Conservation (phyloP, 495 filamentous ascomycete species). For the Penicillium bovifimosum region DNA sequence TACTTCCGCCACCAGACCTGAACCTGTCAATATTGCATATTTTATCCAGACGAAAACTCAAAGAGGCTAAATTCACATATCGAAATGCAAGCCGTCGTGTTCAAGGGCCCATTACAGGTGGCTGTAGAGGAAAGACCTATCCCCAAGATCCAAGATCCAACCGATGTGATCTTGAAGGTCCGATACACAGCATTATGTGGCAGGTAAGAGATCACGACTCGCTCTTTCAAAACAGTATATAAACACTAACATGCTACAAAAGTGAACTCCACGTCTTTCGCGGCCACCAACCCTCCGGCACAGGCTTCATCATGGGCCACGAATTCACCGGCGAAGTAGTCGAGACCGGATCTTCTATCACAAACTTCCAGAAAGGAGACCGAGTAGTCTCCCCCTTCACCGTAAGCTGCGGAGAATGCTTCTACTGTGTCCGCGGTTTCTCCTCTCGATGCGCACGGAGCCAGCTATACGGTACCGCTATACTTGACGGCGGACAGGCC, state of each 20-base stretch:
- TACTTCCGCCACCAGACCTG: too few relatives aligned
- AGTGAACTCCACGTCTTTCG: constrained; percentile 29
- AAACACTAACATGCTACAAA: not conserved
- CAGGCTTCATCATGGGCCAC: constrained; percentile 62
- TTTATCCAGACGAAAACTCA: too few relatives aligned
- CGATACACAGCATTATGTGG: constrained; percentile 81
- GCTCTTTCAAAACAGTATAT: not conserved
- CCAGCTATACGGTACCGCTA: constrained; percentile 62
- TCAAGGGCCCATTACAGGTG: constrained; percentile 32
- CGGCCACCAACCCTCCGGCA: constrained; percentile 34
- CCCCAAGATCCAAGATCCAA: constrained; percentile 55
- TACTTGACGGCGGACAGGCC: constrained; percentile 78
- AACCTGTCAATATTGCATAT: too few relatives aligned
- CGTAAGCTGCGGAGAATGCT: constrained; percentile 62
- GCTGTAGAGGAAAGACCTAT: constrained; percentile 41
- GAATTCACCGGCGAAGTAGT: constrained; percentile 25
- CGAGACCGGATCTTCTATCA: constrained; percentile 23
- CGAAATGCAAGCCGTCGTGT: constrained; percentile 33
- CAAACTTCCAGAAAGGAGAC: constrained; percentile 58
- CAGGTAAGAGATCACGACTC: constrained; percentile 48
- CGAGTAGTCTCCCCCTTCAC: constrained; percentile 57
- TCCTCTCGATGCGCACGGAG: constrained; percentile 56
- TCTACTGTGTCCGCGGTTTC: constrained; percentile 61
- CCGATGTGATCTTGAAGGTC: constrained; percentile 80
- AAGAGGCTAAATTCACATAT: not conserved